These are phyloP conservation scores for Candida verbasci DNA, from an alignment of 805 yeast species.

Conservation along the genomic window DNA sequence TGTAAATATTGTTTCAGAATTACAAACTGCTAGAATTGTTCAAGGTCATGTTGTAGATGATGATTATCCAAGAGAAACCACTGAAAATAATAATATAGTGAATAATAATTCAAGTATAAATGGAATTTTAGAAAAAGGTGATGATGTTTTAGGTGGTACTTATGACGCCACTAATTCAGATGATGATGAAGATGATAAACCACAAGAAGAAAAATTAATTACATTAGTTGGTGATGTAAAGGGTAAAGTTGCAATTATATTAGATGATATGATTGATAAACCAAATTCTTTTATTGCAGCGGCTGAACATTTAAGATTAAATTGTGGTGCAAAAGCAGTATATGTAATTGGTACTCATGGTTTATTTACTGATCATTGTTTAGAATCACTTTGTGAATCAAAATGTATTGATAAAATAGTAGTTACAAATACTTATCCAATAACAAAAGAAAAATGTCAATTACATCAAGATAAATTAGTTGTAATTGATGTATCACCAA, in stretches of 20 bases:
- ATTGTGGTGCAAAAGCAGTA: slow-evolving; percentile 93
- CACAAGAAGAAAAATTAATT: slow-evolving; percentile 76
- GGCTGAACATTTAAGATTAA: slow-evolving; percentile 92
- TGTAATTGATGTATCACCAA: slow-evolving; percentile 89
- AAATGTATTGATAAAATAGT: slow-evolving; percentile 86
- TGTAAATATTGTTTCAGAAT: slow-evolving; percentile 66
- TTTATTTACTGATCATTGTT: slow-evolving; percentile 80
- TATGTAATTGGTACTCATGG: slow-evolving; percentile 96
- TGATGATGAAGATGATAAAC: slow-evolving; percentile 70
- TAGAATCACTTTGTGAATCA: slow-evolving; percentile 72
- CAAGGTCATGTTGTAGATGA: slow-evolving; percentile 97
- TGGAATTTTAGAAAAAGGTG: slow-evolving; percentile 11
- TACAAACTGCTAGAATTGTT: slow-evolving; percentile 94
- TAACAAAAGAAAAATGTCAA: slow-evolving; percentile 53
- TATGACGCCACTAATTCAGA: slow-evolving; percentile 72
- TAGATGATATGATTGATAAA: slow-evolving; percentile 97
- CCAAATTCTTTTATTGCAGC: slow-evolving; percentile 94
- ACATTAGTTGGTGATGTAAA: slow-evolving; percentile 96
- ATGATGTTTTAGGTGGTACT: slow-evolving; percentile 73
- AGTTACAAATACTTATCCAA: slow-evolving; percentile 95
- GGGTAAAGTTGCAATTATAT: slow-evolving; percentile 84
- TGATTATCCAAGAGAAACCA: slow-evolving; percentile 38
- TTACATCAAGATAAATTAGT: slow-evolving; percentile 64
- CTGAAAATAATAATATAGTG: slow-evolving; percentile 2
- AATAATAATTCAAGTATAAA: slow-evolving; percentile 10